Base-by-base conservation (phyloP, 1,284 basidiomycete genomes). In the Coniophora puteana region DNA sequence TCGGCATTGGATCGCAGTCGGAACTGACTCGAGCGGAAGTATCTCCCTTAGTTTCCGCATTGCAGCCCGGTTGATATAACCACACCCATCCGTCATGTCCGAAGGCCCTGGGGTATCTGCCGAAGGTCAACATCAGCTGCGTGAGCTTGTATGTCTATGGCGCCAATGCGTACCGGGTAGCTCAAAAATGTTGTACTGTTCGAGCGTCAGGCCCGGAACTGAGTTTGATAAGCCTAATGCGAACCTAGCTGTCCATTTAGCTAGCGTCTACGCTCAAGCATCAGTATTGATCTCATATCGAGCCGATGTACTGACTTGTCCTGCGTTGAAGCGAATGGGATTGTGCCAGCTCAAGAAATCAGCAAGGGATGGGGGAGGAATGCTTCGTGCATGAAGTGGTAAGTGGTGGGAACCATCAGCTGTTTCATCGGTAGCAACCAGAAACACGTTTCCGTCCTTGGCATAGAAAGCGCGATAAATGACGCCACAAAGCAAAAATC, bases 21-120 rank as follows among this genome's bases (percentile, higher is more conserved):
- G 72, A 42, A 61, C 59, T 3, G 52, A 46, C 8, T 68, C 63
- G 61, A 65, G 68, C 13, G 61, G 53, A 16, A 67, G 52, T 8
- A 50, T 52, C 20, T 62, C 51, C 10, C 57, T 53, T 6, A 74
- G 48, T 10, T 52, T 45, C 21, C 58, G 55, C 7, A 71, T 50
- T 4, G 62, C 62, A 25, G 60, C 49, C 30, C 64, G 61, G 44
- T 72, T 76, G n/a, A 68, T 65, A 26, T 59, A 66, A 3, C 75
- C 75, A 24, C 67, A 69, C 3, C 76, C 76, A 50, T 79, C 76
- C 0, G 75, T 78, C 72, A 79, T 74, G 43, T 75, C 69, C 4
- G 67, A 66, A 1, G 56, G 31, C 13, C 31, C 18, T 4, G 35
- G 25, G 14, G 43, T 41, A 45, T 17, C 7, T 12, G 23, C 11